Conservation (phyloP, 73 alveolate species). For the Blepharisma stoltei region DNA sequence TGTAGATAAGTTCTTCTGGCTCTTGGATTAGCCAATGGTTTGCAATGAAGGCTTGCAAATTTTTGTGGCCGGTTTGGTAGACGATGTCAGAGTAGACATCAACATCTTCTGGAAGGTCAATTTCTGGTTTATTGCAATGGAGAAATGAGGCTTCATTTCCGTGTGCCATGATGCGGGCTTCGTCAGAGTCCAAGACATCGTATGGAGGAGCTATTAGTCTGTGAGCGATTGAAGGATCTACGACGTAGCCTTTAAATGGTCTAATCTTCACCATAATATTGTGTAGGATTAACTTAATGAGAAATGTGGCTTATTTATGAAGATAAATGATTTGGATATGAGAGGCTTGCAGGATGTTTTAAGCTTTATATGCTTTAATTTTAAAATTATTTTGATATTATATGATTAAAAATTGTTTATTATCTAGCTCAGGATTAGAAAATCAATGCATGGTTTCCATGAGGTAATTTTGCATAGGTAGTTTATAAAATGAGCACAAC, state of each 20-base stretch:
- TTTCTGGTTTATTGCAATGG: conserved; percentile 66
- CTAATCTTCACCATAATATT: conserved; percentile 56
- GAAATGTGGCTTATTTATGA: no score
- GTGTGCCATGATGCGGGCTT: conserved; percentile 59
- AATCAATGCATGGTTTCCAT: no score
- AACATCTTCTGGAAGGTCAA: conserved; percentile 56
- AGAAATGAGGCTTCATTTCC: conserved; percentile 56
- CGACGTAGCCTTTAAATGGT: conserved; percentile 52
- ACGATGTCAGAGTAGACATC: conserved; percentile 35
- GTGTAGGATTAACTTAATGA: no score
- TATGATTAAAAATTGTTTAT: no score
- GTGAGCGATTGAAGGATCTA: conserved; percentile 43
- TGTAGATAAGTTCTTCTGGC: conserved; percentile 52
- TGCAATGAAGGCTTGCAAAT: conserved; percentile 45
- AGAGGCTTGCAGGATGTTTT: no score
- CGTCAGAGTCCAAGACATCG: conserved; percentile 59
- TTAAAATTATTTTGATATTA: no score
- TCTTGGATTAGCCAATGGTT: conserved; percentile 51
- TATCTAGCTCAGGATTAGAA: no score
- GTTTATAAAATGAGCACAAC: no score
- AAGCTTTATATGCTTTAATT: no score
- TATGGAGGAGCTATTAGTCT: conserved; percentile 63
- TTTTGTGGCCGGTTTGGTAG: conserved; percentile 57
- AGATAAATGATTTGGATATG: no score
- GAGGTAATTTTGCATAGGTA: no score